Conservation (phyloP, 2,329 filamentous ascomycete genomes). For the Sclerotinia sclerotiorum region DNA sequence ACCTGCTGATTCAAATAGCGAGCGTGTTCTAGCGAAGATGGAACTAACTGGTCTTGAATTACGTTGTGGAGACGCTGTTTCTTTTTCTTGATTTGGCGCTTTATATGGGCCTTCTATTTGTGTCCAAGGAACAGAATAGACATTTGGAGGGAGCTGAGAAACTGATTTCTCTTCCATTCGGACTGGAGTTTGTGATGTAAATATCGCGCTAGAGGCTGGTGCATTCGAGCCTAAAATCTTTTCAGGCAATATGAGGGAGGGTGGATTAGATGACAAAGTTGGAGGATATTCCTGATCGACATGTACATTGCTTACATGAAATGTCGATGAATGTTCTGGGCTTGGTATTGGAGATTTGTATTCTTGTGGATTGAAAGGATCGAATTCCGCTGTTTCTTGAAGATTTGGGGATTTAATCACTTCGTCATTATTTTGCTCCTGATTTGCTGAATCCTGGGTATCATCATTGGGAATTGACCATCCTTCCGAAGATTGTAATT, state of each 20-base stretch:
- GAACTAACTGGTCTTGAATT: constrained; percentile 24
- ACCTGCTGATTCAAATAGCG: constrained; percentile 33
- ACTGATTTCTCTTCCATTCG: background rate
- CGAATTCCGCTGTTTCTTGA: constrained; percentile 29
- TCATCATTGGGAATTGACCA: constrained; percentile 14
- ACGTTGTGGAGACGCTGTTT: background rate
- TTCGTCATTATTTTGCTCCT: constrained; percentile 6
- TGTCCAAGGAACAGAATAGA: constrained; percentile 17
- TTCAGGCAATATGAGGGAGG: background rate
- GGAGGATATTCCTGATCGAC: constrained; percentile 16
- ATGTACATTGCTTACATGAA: constrained; percentile 17
- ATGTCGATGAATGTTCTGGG: constrained; percentile 3
- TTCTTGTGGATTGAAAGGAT: constrained; percentile 29
- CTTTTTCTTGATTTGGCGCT: background rate
- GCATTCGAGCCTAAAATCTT: constrained; percentile 12
- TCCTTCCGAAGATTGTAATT: constrained; percentile 8
- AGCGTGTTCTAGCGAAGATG: constrained; percentile 36
- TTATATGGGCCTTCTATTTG: background rate
- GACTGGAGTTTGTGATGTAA: background rate
- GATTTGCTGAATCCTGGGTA: background rate
- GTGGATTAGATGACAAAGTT: background rate
- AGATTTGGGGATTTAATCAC: constrained; percentile 3
- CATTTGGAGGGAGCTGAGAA: background rate
- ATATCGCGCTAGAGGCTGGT: background rate
- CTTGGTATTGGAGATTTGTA: constrained; percentile 25